Percentiles rank a stretch among this genome's conserved stretches.
These are phyloP conservation scores for Colletotrichum sp. DNA, from an alignment of 2,329 filamentous ascomycete species.

Conservation along the genomic window DNA sequence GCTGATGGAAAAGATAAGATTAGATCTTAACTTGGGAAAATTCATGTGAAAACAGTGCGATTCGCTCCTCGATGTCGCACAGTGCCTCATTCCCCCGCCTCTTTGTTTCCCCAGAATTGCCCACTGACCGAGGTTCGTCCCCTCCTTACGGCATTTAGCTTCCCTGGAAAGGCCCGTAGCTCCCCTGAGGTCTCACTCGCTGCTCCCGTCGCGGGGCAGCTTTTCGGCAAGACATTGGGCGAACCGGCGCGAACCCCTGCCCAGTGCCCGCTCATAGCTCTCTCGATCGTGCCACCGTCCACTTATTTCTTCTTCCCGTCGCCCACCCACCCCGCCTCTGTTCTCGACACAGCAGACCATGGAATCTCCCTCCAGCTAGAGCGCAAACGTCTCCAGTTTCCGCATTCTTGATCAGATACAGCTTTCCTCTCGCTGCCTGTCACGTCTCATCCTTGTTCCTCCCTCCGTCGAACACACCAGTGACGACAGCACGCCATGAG, in stretches of 20 bases:
- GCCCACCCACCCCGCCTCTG: not conserved
- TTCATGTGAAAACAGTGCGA: not conserved
- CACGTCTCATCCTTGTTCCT: too few relatives aligned
- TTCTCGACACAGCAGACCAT: not conserved
- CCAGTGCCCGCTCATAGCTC: not conserved
- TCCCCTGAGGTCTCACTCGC: not conserved
- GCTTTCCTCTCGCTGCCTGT: rapidly evolving
- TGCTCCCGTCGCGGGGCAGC: not conserved
- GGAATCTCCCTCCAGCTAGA: not conserved
- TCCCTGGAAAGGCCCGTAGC: not conserved
- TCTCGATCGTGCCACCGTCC: not conserved
- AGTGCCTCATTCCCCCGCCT: not conserved
- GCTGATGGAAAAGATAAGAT: not conserved
- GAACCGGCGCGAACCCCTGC: not conserved
- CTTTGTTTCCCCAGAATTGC: not conserved
- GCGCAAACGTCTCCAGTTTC: not conserved
- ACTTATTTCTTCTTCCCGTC: not conserved
- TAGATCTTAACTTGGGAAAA: not conserved
- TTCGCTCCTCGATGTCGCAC: rapidly evolving
- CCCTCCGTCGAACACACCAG: too few relatives aligned
- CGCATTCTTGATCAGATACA: rapidly evolving
- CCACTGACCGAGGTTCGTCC: constrained; percentile 14
- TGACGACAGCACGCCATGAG: not conserved
- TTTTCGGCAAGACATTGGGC: not conserved
- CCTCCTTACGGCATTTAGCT: not conserved